Conservation (phyloP, 2,329 filamentous ascomycete genomes). For the Pyricularia sp. region DNA sequence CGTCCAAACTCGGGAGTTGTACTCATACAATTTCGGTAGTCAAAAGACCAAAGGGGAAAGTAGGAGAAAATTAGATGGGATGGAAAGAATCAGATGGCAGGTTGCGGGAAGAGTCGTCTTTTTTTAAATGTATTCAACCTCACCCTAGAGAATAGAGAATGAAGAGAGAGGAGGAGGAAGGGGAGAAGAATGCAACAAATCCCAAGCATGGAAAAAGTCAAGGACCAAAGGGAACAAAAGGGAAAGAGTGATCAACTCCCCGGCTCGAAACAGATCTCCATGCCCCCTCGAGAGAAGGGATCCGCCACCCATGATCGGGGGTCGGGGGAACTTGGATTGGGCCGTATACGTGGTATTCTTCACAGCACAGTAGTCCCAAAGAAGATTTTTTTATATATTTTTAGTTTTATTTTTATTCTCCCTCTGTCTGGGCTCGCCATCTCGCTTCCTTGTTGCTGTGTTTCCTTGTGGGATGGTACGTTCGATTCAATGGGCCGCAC, state of each 20-base stretch:
- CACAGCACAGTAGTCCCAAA: neutral
- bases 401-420: neutral
- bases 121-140: neutral
- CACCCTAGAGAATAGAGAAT: neutral
- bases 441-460: neutral
- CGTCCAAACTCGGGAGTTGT: neutral
- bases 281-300: neutral
- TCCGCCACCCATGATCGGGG: neutral
- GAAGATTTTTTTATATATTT: no score
- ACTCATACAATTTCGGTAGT: neutral
- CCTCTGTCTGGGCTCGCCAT: neutral
- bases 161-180: neutral
- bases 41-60: neutral
- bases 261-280: neutral
- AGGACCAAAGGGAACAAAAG: neutral
- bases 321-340: neutral
- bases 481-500: neutral
- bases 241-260: neutral
- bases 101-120: neutral
- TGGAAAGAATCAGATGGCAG: neutral
- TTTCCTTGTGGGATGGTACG: neutral
- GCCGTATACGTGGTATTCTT: neutral
- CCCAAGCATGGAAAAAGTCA: neutral
- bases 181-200: neutral
- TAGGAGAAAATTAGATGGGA: neutral